Evolutionary conservation across 768 basidiomycete genomes (phyloP).

Genomic region (Auriculariales sp.): DNA sequence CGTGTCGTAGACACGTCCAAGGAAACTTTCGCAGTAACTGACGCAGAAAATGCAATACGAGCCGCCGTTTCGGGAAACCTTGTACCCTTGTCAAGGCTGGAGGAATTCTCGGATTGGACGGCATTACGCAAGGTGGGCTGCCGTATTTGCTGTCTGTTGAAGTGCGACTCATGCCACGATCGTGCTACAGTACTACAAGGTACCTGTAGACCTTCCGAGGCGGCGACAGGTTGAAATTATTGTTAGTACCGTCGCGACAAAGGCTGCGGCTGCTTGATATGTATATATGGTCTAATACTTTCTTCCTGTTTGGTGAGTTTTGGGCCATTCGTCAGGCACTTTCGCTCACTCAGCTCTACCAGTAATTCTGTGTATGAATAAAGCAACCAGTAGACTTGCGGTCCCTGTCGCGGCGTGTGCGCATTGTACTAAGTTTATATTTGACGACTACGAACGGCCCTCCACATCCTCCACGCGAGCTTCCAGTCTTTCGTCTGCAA

Average conservation of each 20-base stretch:
- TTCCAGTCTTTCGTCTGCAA: slow-evolving; percentile 60
- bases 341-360: too few relatives aligned
- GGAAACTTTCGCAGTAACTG: slow-evolving; percentile 16
- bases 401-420: not conserved
- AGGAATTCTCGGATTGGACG: slow-evolving; percentile 50
- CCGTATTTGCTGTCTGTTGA: not conserved
- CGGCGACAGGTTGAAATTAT: not conserved
- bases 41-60: slow-evolving; percentile 36
- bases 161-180: too few relatives aligned
- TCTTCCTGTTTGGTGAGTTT: too few relatives aligned
- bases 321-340: too few relatives aligned
- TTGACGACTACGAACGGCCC: slow-evolving; percentile 9
- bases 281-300: too few relatives aligned
- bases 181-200: not conserved
- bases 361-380: too few relatives aligned
- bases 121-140: slow-evolving; percentile 54
- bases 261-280: not conserved
- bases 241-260: not conserved
- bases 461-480: slow-evolving; percentile 61
- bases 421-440: not conserved
- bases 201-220: not conserved
- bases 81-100: slow-evolving; percentile 29
- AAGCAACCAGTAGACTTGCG: too few relatives aligned
- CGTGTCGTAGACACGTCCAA: slow-evolving; percentile 34
- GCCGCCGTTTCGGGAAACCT: slow-evolving; percentile 44